phyloP scores from a whole-genome alignment of 768 basidiomycete species.

The Hygrocybe punicea region DNA sequence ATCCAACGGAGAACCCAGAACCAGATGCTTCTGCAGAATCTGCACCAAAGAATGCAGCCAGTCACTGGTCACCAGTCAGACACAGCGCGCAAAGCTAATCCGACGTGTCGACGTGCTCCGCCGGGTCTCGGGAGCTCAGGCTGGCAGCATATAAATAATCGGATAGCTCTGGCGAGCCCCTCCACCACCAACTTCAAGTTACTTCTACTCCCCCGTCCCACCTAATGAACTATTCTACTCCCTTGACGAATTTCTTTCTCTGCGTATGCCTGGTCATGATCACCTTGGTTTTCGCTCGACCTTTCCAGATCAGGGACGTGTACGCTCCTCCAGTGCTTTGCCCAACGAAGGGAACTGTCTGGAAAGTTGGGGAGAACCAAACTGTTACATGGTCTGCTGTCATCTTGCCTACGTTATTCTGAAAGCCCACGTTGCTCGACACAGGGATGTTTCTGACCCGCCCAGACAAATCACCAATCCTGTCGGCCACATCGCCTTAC shows the following conservation, averaged over 20 bases:
- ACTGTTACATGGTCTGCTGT: conserved; percentile 43
- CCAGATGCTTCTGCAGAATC: too few species aligned
- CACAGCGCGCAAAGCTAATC: too few species aligned
- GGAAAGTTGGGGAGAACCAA: conserved; percentile 39
- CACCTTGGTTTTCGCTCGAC: conserved; percentile 30
- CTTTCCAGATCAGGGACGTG: conserved; percentile 43
- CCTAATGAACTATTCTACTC: too few species aligned
- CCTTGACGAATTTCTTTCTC: conserved; percentile 3
- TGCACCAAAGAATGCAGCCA: too few species aligned
- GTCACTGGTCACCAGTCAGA: too few species aligned
- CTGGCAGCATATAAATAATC: too few species aligned
- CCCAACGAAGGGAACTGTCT: conserved; percentile 37
- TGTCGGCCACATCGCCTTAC: conserved; percentile 41
- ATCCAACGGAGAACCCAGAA: too few species aligned
- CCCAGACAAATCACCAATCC: conserved; percentile 50
- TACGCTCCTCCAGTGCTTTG: conserved; percentile 43
- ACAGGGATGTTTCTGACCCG: conserved; percentile 39
- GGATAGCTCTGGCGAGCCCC: too few species aligned
- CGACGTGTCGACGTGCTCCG: too few species aligned
- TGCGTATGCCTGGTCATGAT: conserved; percentile 18
- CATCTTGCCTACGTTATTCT: conserved; percentile 8
- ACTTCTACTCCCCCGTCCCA: too few species aligned
- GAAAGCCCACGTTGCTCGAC: conserved; percentile 7
- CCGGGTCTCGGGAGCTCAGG: too few species aligned
- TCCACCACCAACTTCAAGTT: too few species aligned